Conservation (phyloP, 139 green algal genomes). For the Coelastrella sp. region DNA sequence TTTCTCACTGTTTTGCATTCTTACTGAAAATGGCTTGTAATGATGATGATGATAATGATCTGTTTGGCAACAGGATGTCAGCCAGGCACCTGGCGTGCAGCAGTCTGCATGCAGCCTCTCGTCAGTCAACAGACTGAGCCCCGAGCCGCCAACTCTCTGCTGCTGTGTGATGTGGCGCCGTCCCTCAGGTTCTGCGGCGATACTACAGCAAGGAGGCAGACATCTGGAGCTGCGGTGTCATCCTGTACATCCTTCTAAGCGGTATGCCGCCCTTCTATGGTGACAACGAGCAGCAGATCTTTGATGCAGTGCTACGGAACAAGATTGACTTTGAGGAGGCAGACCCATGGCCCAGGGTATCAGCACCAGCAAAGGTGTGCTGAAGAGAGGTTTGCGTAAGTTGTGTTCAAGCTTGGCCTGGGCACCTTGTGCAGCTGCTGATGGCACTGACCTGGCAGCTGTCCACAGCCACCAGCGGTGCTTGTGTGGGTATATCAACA, state of each 20-base stretch:
- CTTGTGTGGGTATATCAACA: too few species aligned
- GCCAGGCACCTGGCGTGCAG: too few species aligned
- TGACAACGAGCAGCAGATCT: constrained; percentile 64
- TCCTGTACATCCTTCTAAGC: constrained; percentile 90
- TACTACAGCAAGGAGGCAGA: constrained; percentile 78
- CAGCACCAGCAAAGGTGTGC: constrained; percentile 73
- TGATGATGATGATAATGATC: too few species aligned
- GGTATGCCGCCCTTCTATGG: constrained; percentile 75
- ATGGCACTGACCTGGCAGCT: too few species aligned
- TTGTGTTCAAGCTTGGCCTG: too few species aligned
- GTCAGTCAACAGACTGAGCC: too few species aligned
- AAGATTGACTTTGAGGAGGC: constrained; percentile 76
- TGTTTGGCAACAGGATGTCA: too few species aligned
- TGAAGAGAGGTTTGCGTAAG: not conserved
- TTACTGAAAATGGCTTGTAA: too few species aligned
- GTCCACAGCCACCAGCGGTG: too few species aligned
- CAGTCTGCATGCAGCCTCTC: too few species aligned
- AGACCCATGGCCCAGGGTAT: constrained; percentile 83
- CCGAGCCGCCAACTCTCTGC: not conserved
- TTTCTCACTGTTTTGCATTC: too few species aligned
- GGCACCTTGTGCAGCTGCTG: too few species aligned
- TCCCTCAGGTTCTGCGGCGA: constrained; percentile 59
- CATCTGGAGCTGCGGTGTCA: constrained; percentile 92
- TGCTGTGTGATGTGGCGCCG: not conserved
- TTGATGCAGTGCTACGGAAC: constrained; percentile 47